phyloP scores from a whole-genome alignment of 306 rosid species.

The Cucurbita moschata region DNA sequence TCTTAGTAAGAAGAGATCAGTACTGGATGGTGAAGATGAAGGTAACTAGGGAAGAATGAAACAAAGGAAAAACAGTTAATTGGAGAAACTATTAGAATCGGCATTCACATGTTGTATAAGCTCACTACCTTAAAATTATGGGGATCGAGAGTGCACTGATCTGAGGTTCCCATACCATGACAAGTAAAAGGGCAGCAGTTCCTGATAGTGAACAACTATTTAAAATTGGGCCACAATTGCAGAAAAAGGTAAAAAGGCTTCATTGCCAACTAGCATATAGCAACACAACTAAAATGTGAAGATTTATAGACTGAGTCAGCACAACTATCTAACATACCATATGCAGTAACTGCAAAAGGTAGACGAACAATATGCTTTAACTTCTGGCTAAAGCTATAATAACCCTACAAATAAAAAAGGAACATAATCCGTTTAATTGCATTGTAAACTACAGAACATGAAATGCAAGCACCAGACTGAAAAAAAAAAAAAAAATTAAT shows the following conservation, averaged over 20 bases:
- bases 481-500: background rate
- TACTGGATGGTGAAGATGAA: constrained; percentile 1
- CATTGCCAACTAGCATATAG: constrained; percentile 3
- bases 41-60: background rate
- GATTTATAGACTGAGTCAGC: background rate
- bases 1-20: background rate
- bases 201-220: constrained; percentile 36
- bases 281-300: background rate
- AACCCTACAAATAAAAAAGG: constrained; percentile 42
- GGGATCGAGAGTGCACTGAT: constrained; percentile 60
- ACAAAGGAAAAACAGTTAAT: background rate
- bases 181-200: constrained; percentile 91
- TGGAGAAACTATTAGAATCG: background rate
- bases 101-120: constrained; percentile 3
- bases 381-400: constrained; percentile 99
- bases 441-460: background rate
- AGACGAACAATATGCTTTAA: constrained; percentile 87
- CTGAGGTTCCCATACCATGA: constrained; percentile 82
- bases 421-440: background rate
- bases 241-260: background rate
- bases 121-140: constrained; percentile 51
- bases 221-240: background rate
- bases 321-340: constrained; percentile 46
- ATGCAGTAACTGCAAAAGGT: constrained; percentile 79
- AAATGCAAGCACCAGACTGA: background rate